phyloP scores from a whole-genome alignment of 495 filamentous ascomycete genomes.

The Podospora didyma region DNA sequence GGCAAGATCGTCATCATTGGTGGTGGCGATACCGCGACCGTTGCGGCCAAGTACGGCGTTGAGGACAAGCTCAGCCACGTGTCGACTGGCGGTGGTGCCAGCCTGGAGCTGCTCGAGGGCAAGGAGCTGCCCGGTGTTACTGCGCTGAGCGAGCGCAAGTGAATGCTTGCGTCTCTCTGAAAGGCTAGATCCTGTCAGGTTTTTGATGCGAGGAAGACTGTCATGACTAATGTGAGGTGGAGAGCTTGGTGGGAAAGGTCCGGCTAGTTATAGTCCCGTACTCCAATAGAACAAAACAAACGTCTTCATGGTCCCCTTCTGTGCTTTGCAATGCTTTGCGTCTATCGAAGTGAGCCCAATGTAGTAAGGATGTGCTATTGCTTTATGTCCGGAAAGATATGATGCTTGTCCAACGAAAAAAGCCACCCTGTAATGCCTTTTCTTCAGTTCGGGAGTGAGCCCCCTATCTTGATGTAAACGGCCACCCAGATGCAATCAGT shows the following conservation, averaged over 20 bases:
- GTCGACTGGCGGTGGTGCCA: slow-evolving; percentile 93
- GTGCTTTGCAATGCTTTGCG: not conserved
- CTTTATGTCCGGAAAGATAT: not conserved
- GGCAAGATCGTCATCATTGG: slow-evolving; percentile 97
- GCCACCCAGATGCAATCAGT: too few relatives aligned
- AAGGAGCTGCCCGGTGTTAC: slow-evolving; percentile 93
- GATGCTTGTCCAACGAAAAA: too few relatives aligned
- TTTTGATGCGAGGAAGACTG: not conserved
- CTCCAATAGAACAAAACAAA: slow-evolving; percentile 7
- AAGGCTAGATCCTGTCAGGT: not conserved
- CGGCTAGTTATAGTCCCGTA: slow-evolving; percentile 24
- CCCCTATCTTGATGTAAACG: too few relatives aligned
- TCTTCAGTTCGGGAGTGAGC: too few relatives aligned
- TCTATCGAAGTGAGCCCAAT: not conserved
- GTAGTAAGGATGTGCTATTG: not conserved
- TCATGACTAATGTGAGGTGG: slow-evolving; percentile 2
- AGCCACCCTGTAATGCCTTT: too few relatives aligned
- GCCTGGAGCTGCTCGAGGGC: slow-evolving; percentile 92
- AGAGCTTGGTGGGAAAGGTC: slow-evolving; percentile 11
- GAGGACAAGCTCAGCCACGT: slow-evolving; percentile 98
- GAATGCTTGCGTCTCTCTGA: slow-evolving; percentile 4
- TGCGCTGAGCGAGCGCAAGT: slow-evolving; percentile 74
- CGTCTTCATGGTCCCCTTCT: not conserved
- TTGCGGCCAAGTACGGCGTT: slow-evolving; percentile 92
- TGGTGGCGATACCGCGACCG: slow-evolving; percentile 96